These are phyloP conservation scores for Metschnikowia henanensis DNA, from an alignment of 805 yeast genomes.

Conservation along the genomic window DNA sequence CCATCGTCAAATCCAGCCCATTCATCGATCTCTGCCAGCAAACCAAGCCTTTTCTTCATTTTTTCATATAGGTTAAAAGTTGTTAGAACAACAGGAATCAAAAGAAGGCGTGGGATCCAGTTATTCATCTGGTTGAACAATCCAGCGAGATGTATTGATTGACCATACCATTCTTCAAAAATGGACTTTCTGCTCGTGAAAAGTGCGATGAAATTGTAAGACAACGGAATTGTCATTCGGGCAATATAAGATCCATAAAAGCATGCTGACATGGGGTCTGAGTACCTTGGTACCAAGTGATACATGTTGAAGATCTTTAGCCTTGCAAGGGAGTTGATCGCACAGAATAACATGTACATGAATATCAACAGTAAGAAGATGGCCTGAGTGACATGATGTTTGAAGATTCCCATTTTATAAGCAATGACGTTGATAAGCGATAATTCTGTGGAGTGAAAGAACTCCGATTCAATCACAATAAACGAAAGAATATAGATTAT, in stretches of 20 bases:
- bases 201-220: constrained; percentile 74
- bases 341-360: constrained; percentile 66
- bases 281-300: constrained; percentile 66
- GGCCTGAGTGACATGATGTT: constrained; percentile 28
- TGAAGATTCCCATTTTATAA: constrained; percentile 26
- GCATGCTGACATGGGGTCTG: constrained; percentile 73
- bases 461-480: constrained; percentile 68
- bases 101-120: constrained; percentile 70
- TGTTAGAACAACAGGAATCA: constrained; percentile 69
- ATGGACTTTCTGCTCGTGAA: constrained; percentile 50
- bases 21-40: constrained; percentile 38
- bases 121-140: constrained; percentile 71
- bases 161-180: constrained; percentile 75
- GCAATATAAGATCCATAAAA: constrained; percentile 82
- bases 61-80: constrained; percentile 66
- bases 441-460: constrained; percentile 64
- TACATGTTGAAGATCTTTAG: constrained; percentile 74
- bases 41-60: constrained; percentile 43
- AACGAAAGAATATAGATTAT: constrained; percentile 46
- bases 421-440: constrained; percentile 60
- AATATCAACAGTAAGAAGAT: constrained; percentile 43
- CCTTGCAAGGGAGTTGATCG: constrained; percentile 64
- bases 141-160: constrained; percentile 72
- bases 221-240: constrained; percentile 77
- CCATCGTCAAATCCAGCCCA: constrained; percentile 42